phyloP scores from a whole-genome alignment of 306 rosid genomes.

The Malus orientalis region DNA sequence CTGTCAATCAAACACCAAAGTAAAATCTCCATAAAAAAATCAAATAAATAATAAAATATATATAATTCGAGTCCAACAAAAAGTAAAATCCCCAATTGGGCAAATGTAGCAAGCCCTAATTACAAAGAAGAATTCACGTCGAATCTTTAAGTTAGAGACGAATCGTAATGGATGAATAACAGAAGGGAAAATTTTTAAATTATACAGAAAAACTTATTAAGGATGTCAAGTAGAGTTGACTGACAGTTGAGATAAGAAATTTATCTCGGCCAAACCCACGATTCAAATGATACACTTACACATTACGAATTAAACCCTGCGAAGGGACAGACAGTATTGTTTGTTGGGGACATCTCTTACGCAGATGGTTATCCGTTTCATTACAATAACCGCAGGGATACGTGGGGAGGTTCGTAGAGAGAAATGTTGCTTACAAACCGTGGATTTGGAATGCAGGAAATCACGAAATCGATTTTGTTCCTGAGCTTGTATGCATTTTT shows the following conservation, averaged over 20 bases:
- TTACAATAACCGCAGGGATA: conserved; percentile 63
- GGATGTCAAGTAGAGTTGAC: no score
- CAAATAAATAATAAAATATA: not conserved
- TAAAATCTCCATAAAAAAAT: not conserved
- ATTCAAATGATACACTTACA: conserved; percentile 53
- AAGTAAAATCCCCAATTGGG: not conserved
- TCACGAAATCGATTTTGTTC: conserved; percentile 45
- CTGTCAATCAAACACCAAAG: conserved; percentile 29
- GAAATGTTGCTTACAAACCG: conserved; percentile 67
- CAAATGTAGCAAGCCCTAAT: not conserved
- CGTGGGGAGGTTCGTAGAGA: conserved; percentile 73
- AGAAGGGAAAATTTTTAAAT: no score
- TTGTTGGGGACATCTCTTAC: conserved; percentile 57
- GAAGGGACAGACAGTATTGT: conserved; percentile 45
- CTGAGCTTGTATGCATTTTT: conserved; percentile 24
- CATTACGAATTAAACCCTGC: conserved; percentile 49
- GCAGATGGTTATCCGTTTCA: conserved; percentile 63
- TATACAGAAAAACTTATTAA: no score
- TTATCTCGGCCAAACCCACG: conserved; percentile 54
- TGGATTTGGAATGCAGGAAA: conserved; percentile 67
- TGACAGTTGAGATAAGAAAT: no score
- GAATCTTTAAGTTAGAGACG: no score
- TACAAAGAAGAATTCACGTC: no score
- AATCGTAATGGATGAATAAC: no score
- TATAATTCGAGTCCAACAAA: not conserved